These are phyloP conservation scores for Decorospora gaudefroyi DNA, from an alignment of 2,329 filamentous ascomycete species.

Conservation along the genomic window DNA sequence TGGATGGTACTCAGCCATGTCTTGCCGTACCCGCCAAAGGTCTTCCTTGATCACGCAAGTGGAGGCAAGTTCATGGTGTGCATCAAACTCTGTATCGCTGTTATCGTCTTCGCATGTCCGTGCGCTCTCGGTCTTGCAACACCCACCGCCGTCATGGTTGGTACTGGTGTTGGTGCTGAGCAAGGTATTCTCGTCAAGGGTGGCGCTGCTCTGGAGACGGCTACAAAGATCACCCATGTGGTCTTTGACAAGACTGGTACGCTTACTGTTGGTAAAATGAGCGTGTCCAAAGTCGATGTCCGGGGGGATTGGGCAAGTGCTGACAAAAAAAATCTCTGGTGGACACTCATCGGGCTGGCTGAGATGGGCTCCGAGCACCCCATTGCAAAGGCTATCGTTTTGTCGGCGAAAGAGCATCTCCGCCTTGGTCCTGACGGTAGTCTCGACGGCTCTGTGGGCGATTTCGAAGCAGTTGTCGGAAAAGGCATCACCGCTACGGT, in stretches of 20 bases:
- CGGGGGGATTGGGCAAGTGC: constrained; percentile 70
- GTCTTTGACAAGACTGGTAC: constrained; percentile 97
- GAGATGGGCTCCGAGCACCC: constrained; percentile 97
- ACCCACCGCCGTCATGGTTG: constrained; percentile 97
- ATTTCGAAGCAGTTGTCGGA: constrained; percentile 82
- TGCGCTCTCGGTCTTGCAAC: constrained; percentile 96
- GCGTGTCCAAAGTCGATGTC: constrained; percentile 73
- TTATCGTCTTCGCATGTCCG: constrained; percentile 97
- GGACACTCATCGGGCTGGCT: constrained; percentile 91
- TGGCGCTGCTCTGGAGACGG: constrained; percentile 85
- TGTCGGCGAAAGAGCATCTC: constrained; percentile 74
- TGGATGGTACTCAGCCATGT: constrained; percentile 97
- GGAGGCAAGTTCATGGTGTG: constrained; percentile 97
- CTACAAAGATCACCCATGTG: constrained; percentile 86
- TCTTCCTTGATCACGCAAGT: constrained; percentile 78
- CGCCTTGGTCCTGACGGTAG: constrained; percentile 71
- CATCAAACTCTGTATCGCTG: constrained; percentile 94
- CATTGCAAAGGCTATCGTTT: constrained; percentile 84
- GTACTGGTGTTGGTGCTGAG: constrained; percentile 93
- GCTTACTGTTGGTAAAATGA: constrained; percentile 94
- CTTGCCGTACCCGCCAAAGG: constrained; percentile 79
- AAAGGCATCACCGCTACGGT: constrained; percentile 82
- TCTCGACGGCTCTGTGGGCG: constrained; percentile 80
- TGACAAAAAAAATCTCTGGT: constrained; percentile 79
- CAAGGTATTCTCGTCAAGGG: constrained; percentile 98